phyloP scores from a whole-genome alignment of 148 eudicot species.

The Vaccinium myrtillus region DNA sequence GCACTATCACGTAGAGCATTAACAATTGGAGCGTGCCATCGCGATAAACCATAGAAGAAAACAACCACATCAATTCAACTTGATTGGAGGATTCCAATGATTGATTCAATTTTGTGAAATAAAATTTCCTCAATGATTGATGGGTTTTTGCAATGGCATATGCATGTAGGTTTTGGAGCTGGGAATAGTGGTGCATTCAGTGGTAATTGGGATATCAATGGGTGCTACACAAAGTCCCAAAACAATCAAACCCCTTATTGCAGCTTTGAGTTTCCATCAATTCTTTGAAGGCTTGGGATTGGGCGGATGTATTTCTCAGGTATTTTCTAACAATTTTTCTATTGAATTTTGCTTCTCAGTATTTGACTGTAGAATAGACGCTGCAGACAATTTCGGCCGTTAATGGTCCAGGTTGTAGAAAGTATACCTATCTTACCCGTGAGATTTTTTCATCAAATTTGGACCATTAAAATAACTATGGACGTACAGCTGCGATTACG shows the following conservation, averaged over 20 bases:
- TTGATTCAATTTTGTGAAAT: background rate
- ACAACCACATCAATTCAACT: background rate
- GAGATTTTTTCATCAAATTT: too few relatives aligned
- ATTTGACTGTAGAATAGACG: too few relatives aligned
- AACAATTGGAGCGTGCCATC: background rate
- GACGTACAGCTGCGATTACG: too few relatives aligned
- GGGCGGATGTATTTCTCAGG: slow-evolving; percentile 25
- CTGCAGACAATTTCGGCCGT: too few relatives aligned
- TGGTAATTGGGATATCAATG: slow-evolving; percentile 21
- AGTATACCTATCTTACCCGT: too few relatives aligned
- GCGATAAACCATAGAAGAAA: background rate
- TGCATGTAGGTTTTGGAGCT: slow-evolving; percentile 18
- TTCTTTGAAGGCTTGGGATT: slow-evolving; percentile 25
- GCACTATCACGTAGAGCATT: background rate
- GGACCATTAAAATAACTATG: too few relatives aligned
- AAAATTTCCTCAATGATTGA: background rate
- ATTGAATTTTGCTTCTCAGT: too few relatives aligned
- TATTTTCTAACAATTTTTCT: background rate
- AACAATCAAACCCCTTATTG: slow-evolving; percentile 24
- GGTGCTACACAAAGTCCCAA: slow-evolving; percentile 21
- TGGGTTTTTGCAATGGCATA: background rate
- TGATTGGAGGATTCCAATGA: background rate
- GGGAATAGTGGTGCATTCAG: slow-evolving; percentile 26
- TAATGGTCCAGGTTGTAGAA: too few relatives aligned
- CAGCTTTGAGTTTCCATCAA: slow-evolving; percentile 27